phyloP scores from a whole-genome alignment of 768 basidiomycete species.

The Phaeotremella skinneri region DNA sequence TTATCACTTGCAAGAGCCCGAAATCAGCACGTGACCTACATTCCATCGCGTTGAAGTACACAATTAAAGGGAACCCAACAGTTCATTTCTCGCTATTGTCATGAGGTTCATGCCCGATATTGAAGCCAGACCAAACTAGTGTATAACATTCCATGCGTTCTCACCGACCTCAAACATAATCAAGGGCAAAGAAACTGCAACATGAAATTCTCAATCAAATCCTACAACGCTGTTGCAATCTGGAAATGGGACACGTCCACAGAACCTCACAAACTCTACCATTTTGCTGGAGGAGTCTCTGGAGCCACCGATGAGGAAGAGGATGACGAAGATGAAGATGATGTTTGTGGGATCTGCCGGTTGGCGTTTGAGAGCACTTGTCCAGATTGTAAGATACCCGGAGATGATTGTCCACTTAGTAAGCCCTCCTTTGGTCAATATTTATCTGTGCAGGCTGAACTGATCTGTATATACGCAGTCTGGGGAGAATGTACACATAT shows the following conservation, averaged over 20 bases:
- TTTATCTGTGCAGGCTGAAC: conserved; percentile 1
- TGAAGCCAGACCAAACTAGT: too few species aligned
- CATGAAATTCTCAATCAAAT: conserved; percentile 48
- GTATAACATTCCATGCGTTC: too few species aligned
- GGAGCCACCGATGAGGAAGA: conserved; percentile 19
- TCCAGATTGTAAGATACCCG: conserved; percentile 92
- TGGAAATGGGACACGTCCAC: conserved; percentile 51
- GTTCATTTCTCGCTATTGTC: too few species aligned
- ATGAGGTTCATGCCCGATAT: too few species aligned
- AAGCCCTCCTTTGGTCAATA: conserved; percentile 46
- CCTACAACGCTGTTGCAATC: conserved; percentile 45
- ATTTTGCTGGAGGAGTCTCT: conserved; percentile 14
- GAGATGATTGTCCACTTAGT: conserved; percentile 93
- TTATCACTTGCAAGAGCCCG: too few species aligned
- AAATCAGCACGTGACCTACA: too few species aligned
- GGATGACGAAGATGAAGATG: conserved; percentile 38
- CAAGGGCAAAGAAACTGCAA: neutral
- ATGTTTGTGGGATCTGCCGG: conserved; percentile 45
- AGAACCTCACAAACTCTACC: conserved; percentile 42
- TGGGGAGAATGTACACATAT: conserved; percentile 98
- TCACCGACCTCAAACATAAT: too few species aligned
- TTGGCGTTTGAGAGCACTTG: conserved; percentile 81
- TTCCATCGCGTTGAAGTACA: too few species aligned
- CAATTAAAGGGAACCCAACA: too few species aligned
- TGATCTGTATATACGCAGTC: conserved; percentile 57